Evolutionary conservation across 495 filamentous ascomycete genomes (phyloP), one percentile per base, ranked within the genome.

Genomic region (Penicillium goetzii): DNA sequence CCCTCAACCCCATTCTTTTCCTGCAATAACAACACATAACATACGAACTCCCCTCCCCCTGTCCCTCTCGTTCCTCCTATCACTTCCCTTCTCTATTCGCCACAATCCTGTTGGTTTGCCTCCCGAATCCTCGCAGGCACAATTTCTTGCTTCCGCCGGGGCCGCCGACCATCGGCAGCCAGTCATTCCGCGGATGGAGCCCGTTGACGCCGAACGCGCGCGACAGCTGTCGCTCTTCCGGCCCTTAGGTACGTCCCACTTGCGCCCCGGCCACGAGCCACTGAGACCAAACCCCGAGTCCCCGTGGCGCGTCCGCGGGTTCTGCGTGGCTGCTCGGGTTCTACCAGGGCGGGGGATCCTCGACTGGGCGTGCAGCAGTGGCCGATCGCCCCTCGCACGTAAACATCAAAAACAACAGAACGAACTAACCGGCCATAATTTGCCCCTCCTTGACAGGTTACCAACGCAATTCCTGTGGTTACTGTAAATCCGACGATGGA

Each of bases 401-500:
- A 45, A 45, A 45, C 19, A 45, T 21, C 36, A 43, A 36, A 58
- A 33, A 56, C 58, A 56, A 28, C 40, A 67, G 26, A 50, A 41
- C 43, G 12, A 52, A 59, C 61, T 68, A 56, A 69, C 57, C 40
- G 7, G 26, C 47, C 50, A 60, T 60, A 38, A 68, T 58, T 59
- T 63, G 11, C 49, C 32, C n/a, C 7, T 52, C 45, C 38, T 34
- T 56, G 19, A 32, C 66, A 84, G 81, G 81, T 56, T 84, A 84
- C 68, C 80, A 83, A 65, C 78, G 76, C 45, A 80, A 80, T 59
- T 75, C 76, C 28, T 86, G 84, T 69, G 84, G 84, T 61, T 86
- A 86, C 72, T 86, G 84, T 74, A 84, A 84, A 73, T 80, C 78
- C 41, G 69, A 78, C 41, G 68, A 78, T 74, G 81, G 82, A 63